Base-by-base conservation (phyloP, 2,329 filamentous ascomycete genomes). In the Dactylella cylindrospora region DNA sequence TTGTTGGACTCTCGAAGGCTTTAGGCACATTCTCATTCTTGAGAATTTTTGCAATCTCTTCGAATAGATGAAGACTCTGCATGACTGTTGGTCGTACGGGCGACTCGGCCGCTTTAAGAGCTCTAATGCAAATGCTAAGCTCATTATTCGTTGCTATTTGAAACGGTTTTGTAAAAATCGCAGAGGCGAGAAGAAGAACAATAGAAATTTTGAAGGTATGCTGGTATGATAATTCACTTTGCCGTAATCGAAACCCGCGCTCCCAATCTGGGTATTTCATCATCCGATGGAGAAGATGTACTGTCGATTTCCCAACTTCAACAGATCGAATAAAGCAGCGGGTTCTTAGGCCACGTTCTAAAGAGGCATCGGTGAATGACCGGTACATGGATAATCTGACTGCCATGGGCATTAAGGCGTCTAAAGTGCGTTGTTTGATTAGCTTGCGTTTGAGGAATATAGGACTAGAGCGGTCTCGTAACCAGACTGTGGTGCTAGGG, bases 241-340 rank as follows among this genome's bases (percentile, higher is more conserved):
- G 66, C 5, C 66, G 54, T 9, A 67, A 54, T 12, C 66, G 67
- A 32, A 68, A 69, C 1, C 52, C 47, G 12, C 44, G 44, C 41
- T 68, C 67, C 49, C 66, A 69, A 23, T 55, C 46, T 2, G 51
- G 64, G 7, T 60, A 46, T 28, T 66, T 57, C 35, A 62, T 64
- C 43, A 67, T 65, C 9, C 67, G 65, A 9, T 59, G 65, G 22
- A 68, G 51, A 9, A 69, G 49, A 15, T 68, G 67, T 17, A 65
- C 65, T 15, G 65, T 68, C 15, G 68, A 65, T 41, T 69, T 69
- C 13, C 66, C 64, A 20, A 68, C 67, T 36, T 68, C 66, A 6
- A 69, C 61, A 8, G 68, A 69, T 38, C 68, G 66, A 9, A 66
- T 66, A 13, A 69, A 67, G 29, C 68, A 68, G 17, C 67, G 66